Percentiles rank a stretch among this genome's conserved stretches.
Evolutionary conservation across 257 asterid genomes (phyloP).

Genomic region (Catharanthus roseus): DNA sequence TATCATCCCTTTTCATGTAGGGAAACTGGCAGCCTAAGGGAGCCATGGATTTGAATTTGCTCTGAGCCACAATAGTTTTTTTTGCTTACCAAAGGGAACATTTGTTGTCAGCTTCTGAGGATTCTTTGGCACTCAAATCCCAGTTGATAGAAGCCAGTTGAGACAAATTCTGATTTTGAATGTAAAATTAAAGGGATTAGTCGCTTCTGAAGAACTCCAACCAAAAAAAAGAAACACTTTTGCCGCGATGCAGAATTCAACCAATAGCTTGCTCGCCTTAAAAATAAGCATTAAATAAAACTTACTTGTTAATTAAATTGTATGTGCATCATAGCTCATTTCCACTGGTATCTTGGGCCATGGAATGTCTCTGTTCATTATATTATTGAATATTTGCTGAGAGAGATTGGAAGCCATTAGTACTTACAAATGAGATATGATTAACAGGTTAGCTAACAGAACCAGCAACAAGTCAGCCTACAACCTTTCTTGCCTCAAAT

Average conservation of each 20-base stretch:
- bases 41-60: no score
- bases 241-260: no score
- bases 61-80: no score
- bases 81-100: conserved; percentile 22
- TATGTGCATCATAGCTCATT: conserved; percentile 73
- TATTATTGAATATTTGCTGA: conserved; percentile 90
- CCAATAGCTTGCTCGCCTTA: conserved; percentile 49
- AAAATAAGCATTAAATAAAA: conserved; percentile 3
- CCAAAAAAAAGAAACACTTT: no score
- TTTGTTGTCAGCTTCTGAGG: conserved; percentile 32
- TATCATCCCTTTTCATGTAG: no score
- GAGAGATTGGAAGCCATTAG: conserved; percentile 27
- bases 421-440: neutral
- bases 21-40: no score
- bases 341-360: conserved; percentile 98
- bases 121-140: conserved; percentile 62
- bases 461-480: no score
- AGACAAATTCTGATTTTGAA: conserved; percentile 61
- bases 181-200: neutral
- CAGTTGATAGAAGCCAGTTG: conserved; percentile 83
- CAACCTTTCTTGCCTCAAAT: neutral
- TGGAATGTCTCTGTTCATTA: conserved; percentile 81
- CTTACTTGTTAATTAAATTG: conserved; percentile 87
- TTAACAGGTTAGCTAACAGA: no score
- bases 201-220: no score